Evolutionary conservation across 2,329 filamentous ascomycete genomes (phyloP).

Genomic region (Triangularia setosa): DNA sequence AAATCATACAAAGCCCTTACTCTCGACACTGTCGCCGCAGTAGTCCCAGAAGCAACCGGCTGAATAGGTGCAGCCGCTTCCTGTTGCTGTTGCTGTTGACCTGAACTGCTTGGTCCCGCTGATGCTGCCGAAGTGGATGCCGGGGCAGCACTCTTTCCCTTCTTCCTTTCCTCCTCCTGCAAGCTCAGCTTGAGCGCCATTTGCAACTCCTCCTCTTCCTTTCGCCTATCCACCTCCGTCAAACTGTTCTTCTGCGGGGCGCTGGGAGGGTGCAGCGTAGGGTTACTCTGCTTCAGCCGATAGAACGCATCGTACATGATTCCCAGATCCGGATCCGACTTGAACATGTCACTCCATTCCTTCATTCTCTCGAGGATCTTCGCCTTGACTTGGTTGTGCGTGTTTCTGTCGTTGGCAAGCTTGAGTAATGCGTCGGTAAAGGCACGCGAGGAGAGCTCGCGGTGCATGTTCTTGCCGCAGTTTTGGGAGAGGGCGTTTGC

Average conservation of each 20-base stretch:
- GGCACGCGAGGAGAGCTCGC: conserved; percentile 83
- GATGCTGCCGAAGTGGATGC: conserved; percentile 32
- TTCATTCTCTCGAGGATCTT: conserved; percentile 97
- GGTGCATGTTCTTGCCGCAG: conserved; percentile 80
- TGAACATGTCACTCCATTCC: conserved; percentile 95
- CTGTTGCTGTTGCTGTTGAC: conserved; percentile 35
- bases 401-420: conserved; percentile 90
- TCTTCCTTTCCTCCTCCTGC: conserved; percentile 73
- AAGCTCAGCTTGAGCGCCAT: conserved; percentile 92
- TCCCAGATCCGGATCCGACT: conserved; percentile 80
- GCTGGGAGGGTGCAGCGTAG: conserved; percentile 83
- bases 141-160: conserved; percentile 38
- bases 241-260: conserved; percentile 91
- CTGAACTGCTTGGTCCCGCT: conserved; percentile 19
- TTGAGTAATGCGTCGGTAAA: conserved; percentile 92
- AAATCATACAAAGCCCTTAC: conserved; percentile 95
- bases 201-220: conserved; percentile 95
- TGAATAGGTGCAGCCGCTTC: conserved; percentile 42
- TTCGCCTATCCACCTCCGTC: conserved; percentile 82
- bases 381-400: conserved; percentile 91
- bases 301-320: conserved; percentile 97
- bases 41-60: conserved; percentile 74
- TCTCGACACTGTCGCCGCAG: conserved; percentile 90
- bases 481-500: conserved; percentile 91
- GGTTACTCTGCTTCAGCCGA: conserved; percentile 79